A percentile compares a stretch with the other conserved stretches of the same genome.
phyloP scores from a whole-genome alignment of 2,329 filamentous ascomycete genomes.

The Colletotrichum musicola region DNA sequence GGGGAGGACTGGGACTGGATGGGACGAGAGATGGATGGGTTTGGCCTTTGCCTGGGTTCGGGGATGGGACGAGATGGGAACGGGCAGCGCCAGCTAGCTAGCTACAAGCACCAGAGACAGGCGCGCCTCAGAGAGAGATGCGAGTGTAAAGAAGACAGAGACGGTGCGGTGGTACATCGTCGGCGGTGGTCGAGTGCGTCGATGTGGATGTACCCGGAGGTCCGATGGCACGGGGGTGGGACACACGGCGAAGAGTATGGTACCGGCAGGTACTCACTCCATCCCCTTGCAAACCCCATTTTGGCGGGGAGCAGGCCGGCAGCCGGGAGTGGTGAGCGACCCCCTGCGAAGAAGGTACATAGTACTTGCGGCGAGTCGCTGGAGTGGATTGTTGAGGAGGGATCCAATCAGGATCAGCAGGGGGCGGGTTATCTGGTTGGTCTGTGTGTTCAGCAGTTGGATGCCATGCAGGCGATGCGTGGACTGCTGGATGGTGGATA shows the following conservation, averaged over 20 bases:
- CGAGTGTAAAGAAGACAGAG: neutral
- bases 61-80: constrained; percentile 35
- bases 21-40: constrained; percentile 17
- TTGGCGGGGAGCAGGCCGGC: constrained; percentile 24
- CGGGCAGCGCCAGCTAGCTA: constrained; percentile 3
- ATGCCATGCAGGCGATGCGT: constrained; percentile 14
- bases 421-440: constrained; percentile 14
- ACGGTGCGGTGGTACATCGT: neutral
- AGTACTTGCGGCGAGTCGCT: neutral
- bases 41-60: constrained; percentile 17
- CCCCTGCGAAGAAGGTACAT: constrained; percentile 8
- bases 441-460: constrained; percentile 16
- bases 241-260: neutral
- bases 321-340: constrained; percentile 24
- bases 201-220: constrained; percentile 36
- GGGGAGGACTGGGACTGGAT: constrained; percentile 4
- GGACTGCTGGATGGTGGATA: too few species aligned
- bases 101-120: neutral
- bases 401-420: constrained; percentile 37
- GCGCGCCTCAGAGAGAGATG: neutral
- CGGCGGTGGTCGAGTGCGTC: constrained; percentile 1
- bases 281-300: neutral
- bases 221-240: constrained; percentile 16
- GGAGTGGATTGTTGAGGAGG: constrained; percentile 35
- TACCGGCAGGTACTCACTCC: too few species aligned